These are phyloP conservation scores for Phytophthora podocarpi DNA, from an alignment of 352 stramenopile species.

Conservation along the genomic window DNA sequence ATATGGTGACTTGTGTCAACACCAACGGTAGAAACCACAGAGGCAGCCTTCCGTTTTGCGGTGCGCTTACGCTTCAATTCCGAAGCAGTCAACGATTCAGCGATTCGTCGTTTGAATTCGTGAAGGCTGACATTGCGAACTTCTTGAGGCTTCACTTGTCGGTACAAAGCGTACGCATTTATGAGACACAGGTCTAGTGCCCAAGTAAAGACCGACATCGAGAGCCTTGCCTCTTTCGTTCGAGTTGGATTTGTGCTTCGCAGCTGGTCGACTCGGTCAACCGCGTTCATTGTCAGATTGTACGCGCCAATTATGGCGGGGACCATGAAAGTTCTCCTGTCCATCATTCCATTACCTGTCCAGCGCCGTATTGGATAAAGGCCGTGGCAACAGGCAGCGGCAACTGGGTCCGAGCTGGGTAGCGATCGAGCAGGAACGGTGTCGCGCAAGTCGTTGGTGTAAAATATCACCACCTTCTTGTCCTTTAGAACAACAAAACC, in stretches of 20 bases:
- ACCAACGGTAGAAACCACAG: no score
- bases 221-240: not conserved
- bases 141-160: no score
- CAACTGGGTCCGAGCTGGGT: no score
- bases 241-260: not conserved
- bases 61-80: no score
- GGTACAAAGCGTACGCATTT: conserved; percentile 7
- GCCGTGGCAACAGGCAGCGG: not conserved
- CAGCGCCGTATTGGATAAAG: conserved; percentile 7
- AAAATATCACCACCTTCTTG: conserved; percentile 4
- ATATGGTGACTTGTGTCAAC: not conserved
- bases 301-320: not conserved
- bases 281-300: conserved; percentile 7
- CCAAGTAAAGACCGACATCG: conserved; percentile 7
- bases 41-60: no score
- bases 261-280: conserved; percentile 9
- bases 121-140: not conserved
- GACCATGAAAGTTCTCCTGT: conserved; percentile 2
- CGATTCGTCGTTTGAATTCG: conserved; percentile 14
- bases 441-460: conserved; percentile 8
- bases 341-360: not conserved
- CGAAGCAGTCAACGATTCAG: not conserved
- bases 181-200: not conserved
- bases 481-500: conserved; percentile 5
- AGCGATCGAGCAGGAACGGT: not conserved